Evolutionary conservation across 73 alveolate species (phyloP), one percentile per base, ranked within the genome.

Genomic region (Stentor roeselii): DNA sequence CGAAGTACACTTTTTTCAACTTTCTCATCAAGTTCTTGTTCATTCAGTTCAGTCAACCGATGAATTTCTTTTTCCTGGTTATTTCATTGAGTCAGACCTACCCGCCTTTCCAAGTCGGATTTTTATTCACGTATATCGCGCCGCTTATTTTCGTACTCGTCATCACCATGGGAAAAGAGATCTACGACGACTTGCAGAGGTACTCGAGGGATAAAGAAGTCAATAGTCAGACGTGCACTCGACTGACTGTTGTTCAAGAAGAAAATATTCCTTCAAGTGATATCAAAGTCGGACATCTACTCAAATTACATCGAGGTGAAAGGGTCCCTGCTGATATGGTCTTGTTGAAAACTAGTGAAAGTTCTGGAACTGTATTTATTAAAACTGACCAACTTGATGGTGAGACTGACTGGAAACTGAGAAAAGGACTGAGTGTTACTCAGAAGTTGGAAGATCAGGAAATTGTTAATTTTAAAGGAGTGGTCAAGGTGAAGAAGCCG

Each of bases 341-440:
- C 3, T 89, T 95, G 50, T 84, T 95, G 6, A 88, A 88, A 86
- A 89, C 99, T 14, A 85, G 87, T 59, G 89, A 83, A 42, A 59
- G 59, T 4, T 40, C 78, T 21, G 97, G 97, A 3, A 82, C 90
- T n/a, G 93, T 90, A 27, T 93, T 91, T 75, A 92, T 96, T 31
- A 95, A 94, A 76, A 96, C 99, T 0, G 98, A 94, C 85, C 92
- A 96, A 84, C 80, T 96, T 31, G 99, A 96, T 88, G 99, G 99
- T 35, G 99, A 96, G 82, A 96, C 99, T 2, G 99, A 96, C 86
- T 96, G 99, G 99, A 97, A 97, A 84, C 85, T 93, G 35, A 87
- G 99, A 60, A 94, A 93, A 82, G 98, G 98, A 0, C 89, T 91
- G 3, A 41, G 84, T 36, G 59, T 61, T 60, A 93, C 95, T 36